A percentile compares a stretch with the other conserved stretches of the same genome.
Conservation (phyloP, 169 alveolate genomes). For the Eimeria falciformis region DNA sequence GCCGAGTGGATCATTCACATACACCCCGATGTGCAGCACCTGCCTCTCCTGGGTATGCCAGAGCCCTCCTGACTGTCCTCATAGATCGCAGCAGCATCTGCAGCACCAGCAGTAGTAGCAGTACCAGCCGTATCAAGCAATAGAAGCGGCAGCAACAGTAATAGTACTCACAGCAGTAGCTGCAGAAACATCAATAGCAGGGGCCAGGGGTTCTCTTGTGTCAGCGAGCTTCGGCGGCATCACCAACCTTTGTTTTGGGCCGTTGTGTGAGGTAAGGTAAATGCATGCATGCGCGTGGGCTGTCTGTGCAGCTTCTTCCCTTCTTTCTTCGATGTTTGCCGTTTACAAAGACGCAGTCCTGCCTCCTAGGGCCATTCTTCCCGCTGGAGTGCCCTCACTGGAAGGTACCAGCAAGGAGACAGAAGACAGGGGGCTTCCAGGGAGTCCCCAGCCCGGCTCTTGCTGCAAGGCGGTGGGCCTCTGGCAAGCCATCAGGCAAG, state of each 20-base stretch:
- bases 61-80: not conserved
- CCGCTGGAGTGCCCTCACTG: slow-evolving; percentile 19
- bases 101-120: not conserved
- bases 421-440: not conserved
- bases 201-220: not conserved
- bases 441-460: not conserved
- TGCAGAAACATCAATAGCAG: not conserved
- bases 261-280: not conserved
- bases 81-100: not conserved
- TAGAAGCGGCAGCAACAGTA: slow-evolving; percentile 13
- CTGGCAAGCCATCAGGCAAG: slow-evolving; percentile 23
- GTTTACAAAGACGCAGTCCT: slow-evolving; percentile 28
- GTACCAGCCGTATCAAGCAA: not conserved
- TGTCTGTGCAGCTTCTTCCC: slow-evolving; percentile 55
- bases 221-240: not conserved
- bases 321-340: slow-evolving; percentile 37
- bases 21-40: not conserved
- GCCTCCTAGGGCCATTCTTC: slow-evolving; percentile 5
- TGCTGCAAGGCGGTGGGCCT: slow-evolving; percentile 4
- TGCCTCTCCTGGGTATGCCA: slow-evolving; percentile 22
- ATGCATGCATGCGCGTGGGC: not conserved
- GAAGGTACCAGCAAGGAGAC: slow-evolving; percentile 10
- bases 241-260: not conserved
- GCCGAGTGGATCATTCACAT: slow-evolving; percentile 24
- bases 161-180: slow-evolving; percentile 11